Base-by-base conservation (phyloP, 805 yeast genomes). In the Diddensiella santjacobensis region DNA sequence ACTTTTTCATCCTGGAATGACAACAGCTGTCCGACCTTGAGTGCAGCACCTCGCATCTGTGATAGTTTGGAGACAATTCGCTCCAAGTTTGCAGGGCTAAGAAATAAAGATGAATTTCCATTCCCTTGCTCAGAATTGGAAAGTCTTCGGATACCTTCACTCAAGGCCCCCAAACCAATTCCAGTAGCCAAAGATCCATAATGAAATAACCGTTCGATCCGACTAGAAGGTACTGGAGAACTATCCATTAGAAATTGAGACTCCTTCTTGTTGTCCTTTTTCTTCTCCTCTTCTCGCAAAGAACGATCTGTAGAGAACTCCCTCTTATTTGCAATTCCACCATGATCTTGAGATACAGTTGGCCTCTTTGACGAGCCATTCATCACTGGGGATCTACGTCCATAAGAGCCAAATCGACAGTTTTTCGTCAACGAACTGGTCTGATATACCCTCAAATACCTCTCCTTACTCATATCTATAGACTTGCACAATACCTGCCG, bases 41-140 rank as follows among this genome's bases (percentile, higher is more conserved):
- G 73, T 2, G 99, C 99, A 1, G 98, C 99, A n/a, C 99, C 99
- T 62, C 99, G 78, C 99, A 93, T 93, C 61, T 87, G 81, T 44
- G 93, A 80, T 58, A 93, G 80, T 64, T 88, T 89, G 58, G 80
- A 81, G 10, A 96, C 95, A 72, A 93, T 79, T 45, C 95, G 68
- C 59, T 91, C 96, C 38, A 93, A 81, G 65, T 91, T 93, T 15
- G 78, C 77, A 4, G 95, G 90, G 2, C 87, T 83, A 58, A 93
- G 71, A 1, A 95, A 71, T 39, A 88, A 63, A 23, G 75, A 69
- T 35, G 38, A 35, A 19, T 72, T 63, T 8, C 31, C 31, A 15
- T 42, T 35, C 3, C 45, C 46, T 19, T 40, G 43, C 4, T 55
- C 44, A n/a, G 39, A 29, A 5, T 45, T 50, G 13, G 43, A 22